Base-by-base conservation (phyloP, 306 rosid species). In the Hippophae tibetana region DNA sequence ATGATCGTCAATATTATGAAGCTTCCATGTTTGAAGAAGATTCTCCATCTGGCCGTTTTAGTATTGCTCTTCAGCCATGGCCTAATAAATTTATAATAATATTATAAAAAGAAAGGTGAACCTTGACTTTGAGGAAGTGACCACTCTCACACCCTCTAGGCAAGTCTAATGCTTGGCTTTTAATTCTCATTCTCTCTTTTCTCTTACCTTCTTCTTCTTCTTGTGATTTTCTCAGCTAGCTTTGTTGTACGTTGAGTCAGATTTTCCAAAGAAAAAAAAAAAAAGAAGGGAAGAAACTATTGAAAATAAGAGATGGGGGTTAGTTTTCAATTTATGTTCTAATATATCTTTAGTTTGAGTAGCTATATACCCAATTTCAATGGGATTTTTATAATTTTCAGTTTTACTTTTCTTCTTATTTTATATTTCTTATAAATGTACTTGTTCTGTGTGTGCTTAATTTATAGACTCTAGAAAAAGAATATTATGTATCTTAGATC, bases 141-240 rank as follows among this genome's bases (percentile, higher is more conserved):
- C 27, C 38, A 4, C 38, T 2, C 38, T 4, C 38, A 2, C 38
- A 68, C 62, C 89, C 87, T 86, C 89, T 64, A 81, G 97, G 97
- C 97, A 89, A 89, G 97, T 89, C 97, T 89, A 78, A 60, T 76
- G 80, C 92, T 89, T 89, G 97, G 97, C 95, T 89, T 72, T 71
- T 42, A 54, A 43, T 61, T 43, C 50, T 46, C 50, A 10, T 13
- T 46, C 13, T 10, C 50, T 7, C 13, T 46, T 46, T 46, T 46
- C 50, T 46, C 13, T 7, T 46, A 8, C 10, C 7, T 5, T 44
- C 47, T 8, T 46, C 50, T 9, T 13, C 13, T 46, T 46, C 13
- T 10, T 46, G 50, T 13, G 10, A 9, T 46, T 13, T 46, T 46
- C n/a, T 46, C 13, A 9, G 50, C 13, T 46, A 9, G n/a, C 13